phyloP scores from a whole-genome alignment of 169 alveolate genomes.

The Plasmodium billcollinsi region DNA sequence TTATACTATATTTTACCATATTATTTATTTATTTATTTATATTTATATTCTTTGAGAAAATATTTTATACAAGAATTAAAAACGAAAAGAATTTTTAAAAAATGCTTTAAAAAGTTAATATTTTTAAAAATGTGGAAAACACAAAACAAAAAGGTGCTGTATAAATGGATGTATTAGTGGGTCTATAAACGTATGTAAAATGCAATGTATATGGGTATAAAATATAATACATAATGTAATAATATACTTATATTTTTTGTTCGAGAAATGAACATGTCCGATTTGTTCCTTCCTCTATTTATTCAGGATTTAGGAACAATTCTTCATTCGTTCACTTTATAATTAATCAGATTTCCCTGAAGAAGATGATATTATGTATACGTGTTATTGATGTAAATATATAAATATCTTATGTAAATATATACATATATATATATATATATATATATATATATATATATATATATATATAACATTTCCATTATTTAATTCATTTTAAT shows the following conservation, averaged over 20 bases:
- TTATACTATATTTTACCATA: neutral
- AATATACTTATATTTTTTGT: too few relatives aligned
- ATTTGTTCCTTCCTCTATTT: conserved; percentile 66
- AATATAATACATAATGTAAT: too few relatives aligned
- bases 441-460: too few relatives aligned
- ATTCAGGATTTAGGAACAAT: conserved; percentile 61
- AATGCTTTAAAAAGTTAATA: neutral
- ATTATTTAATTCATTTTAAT: neutral
- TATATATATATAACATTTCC: too few relatives aligned
- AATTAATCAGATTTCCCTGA: neutral
- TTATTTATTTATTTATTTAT: neutral
- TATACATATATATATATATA: too few relatives aligned
- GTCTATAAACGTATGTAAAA: too few relatives aligned
- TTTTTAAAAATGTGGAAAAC: neutral
- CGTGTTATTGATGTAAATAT: too few relatives aligned
- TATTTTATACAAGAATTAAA: neutral
- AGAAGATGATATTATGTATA: conserved; percentile 9
- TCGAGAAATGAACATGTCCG: conserved; percentile 55
- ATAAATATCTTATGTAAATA: too few relatives aligned
- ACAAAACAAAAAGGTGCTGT: neutral
- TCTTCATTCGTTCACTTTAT: conserved; percentile 72
- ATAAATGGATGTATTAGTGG: too few relatives aligned
- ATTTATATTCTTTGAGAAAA: neutral
- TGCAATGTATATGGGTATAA: too few relatives aligned
- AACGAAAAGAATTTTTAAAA: neutral